A percentile compares a stretch with the other conserved stretches of the same genome.
phyloP scores from a whole-genome alignment of 495 filamentous ascomycete species.

The Tuber calosporum region DNA sequence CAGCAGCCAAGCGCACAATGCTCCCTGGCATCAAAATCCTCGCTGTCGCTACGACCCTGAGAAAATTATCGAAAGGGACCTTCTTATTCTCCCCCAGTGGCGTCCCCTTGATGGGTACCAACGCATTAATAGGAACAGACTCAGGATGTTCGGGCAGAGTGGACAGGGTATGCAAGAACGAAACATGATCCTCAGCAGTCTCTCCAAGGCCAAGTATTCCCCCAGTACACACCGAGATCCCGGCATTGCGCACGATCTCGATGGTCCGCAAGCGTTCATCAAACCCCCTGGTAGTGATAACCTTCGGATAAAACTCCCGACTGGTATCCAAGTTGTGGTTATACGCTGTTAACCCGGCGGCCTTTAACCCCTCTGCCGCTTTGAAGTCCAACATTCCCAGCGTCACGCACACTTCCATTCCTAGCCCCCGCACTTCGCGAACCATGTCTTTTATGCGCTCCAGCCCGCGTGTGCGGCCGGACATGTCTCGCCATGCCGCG shows the following conservation, averaged over 20 bases:
- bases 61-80: constrained; percentile 59
- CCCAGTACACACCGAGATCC: constrained; percentile 77
- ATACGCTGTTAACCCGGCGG: constrained; percentile 78
- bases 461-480: constrained; percentile 69
- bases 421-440: constrained; percentile 64
- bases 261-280: constrained; percentile 74
- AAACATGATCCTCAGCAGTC: constrained; percentile 64
- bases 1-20: constrained; percentile 74
- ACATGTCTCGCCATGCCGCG: constrained; percentile 86
- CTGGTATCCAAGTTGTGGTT: constrained; percentile 86
- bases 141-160: constrained; percentile 72
- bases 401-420: constrained; percentile 81
- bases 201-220: constrained; percentile 77
- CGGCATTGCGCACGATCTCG: constrained; percentile 66
- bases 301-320: constrained; percentile 72
- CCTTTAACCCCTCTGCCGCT: constrained; percentile 70
- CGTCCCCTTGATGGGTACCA: constrained; percentile 79
- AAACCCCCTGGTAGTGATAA: constrained; percentile 75
- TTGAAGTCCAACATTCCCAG: constrained; percentile 75
- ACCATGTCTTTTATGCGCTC: constrained; percentile 77
- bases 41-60: constrained; percentile 73
- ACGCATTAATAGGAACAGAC: constrained; percentile 75
- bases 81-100: constrained; percentile 65
- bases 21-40: constrained; percentile 69
- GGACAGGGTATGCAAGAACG: constrained; percentile 67